Base-by-base conservation (phyloP, 306 rosid genomes). In the Cucumis melo region DNA sequence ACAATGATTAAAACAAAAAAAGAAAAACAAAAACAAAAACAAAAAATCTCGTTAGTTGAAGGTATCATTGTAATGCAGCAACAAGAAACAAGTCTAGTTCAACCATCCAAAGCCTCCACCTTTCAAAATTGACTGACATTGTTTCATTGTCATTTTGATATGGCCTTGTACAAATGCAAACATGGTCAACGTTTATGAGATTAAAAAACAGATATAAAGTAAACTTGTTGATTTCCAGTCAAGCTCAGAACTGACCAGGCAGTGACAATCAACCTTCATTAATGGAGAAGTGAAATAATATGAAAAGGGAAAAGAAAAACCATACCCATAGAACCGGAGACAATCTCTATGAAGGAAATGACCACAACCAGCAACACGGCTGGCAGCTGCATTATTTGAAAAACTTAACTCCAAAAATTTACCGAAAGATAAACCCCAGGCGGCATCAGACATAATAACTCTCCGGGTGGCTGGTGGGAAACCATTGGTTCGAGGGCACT, bases 331-430 rank as follows among this genome's bases (percentile, higher is more conserved):
- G 81, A 92, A 95, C 41, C 99, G 98, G 81, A 95, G 96, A 85
- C 99, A 90, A 74, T 95, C 99, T 86, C 98, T 88, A 85, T 95
- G 99, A 68, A 95, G 85, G 63, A 97, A 94, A 87, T 94, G 99
- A 83, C 98, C 99, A 84, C 99, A 94, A 87, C 96, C 91, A 34
- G 99, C 99, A 77, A 92, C 96, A 84, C 99, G 88, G 89, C 98
- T 92, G 70, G 99, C 98, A 74, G 99, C 97, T 6, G 99, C 98
- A 62, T 95, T 97, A 88, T 92, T 95, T 71, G 99, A 95, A 85
- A 95, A 95, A 80, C 99, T 95, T 78, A 95, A 97, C 91, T 95
- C 99, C 96, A 95, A 88, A 89, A 95, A 95, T 81, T 95, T 95
- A 73, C 99, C 99, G 74, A 95, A 92, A 23, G 99, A 95, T 80